A percentile compares a stretch with the other conserved stretches of the same genome.
phyloP scores from a whole-genome alignment of 2,329 filamentous ascomycete genomes.

The Diplodia scrobiculata region DNA sequence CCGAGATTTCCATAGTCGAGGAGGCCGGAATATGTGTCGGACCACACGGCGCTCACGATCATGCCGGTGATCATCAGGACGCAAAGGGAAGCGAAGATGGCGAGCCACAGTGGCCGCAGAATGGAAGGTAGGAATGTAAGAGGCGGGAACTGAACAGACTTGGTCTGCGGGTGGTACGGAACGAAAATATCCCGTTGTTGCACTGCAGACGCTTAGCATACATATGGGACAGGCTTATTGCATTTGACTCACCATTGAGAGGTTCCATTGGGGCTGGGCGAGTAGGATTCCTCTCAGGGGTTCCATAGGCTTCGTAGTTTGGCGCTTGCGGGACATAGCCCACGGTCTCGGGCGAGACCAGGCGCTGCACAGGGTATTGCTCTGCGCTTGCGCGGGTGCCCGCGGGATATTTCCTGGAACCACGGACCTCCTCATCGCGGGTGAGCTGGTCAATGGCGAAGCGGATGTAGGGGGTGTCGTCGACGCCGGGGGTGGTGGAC shows the following conservation, averaged over 20 bases:
- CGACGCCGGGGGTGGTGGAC: conserved; percentile 64
- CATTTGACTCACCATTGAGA: conserved; percentile 7
- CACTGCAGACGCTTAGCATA: conserved; percentile 19
- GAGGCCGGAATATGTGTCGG: conserved; percentile 58
- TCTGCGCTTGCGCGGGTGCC: conserved; percentile 34
- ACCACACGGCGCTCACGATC: conserved; percentile 64
- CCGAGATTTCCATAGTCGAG: conserved; percentile 69
- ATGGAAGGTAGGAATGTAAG: conserved; percentile 73
- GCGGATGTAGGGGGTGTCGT: conserved; percentile 84
- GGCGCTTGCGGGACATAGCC: conserved; percentile 22
- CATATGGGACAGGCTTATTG: not conserved
- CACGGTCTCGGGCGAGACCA: conserved; percentile 46
- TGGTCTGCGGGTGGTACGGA: conserved; percentile 36
- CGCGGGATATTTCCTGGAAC: conserved; percentile 54
- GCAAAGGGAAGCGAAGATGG: conserved; percentile 62
- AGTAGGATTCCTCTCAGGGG: conserved; percentile 7
- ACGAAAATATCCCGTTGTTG: conserved; percentile 38
- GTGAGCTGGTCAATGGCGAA: conserved; percentile 89
- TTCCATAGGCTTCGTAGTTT: not conserved
- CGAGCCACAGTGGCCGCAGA: conserved; percentile 67
- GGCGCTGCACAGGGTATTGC: conserved; percentile 56
- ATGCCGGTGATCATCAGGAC: conserved; percentile 71
- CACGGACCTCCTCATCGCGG: conserved; percentile 65
- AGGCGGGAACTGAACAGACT: conserved; percentile 36
- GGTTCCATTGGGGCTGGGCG: conserved; percentile 21